Evolutionary conservation across 495 filamentous ascomycete genomes (phyloP).

Genomic region (Aspergillus haitiensis): DNA sequence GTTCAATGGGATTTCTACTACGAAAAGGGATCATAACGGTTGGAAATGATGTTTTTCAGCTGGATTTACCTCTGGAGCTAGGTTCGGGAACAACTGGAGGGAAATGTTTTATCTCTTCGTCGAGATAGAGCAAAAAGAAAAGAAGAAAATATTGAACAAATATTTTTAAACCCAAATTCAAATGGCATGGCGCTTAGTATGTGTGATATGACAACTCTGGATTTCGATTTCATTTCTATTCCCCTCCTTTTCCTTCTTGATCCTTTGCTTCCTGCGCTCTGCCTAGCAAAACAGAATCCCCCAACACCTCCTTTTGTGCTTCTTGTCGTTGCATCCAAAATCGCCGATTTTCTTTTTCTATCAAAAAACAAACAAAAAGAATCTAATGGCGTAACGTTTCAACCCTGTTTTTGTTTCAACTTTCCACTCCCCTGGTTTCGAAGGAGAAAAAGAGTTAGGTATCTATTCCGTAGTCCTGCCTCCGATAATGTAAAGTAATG

Average conservation of each 20-base stretch:
- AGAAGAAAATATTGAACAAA: conserved; percentile 23
- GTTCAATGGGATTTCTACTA: too few species aligned
- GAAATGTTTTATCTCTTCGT: conserved; percentile 12
- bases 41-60: too few species aligned
- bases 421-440: too few species aligned
- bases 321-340: not conserved
- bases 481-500: too few species aligned
- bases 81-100: conserved; percentile 9
- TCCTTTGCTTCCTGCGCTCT: conserved; percentile 13
- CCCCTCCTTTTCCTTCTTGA: conserved; percentile 24
- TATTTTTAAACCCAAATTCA: conserved; percentile 24
- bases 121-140: conserved; percentile 20
- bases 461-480: too few species aligned
- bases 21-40: too few species aligned
- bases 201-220: conserved; percentile 28
- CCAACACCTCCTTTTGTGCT: conserved; percentile 20
- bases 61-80: not conserved
- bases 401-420: too few species aligned
- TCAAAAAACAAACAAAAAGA: not conserved
- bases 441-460: too few species aligned
- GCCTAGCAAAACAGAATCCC: not conserved
- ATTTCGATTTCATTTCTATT: conserved; percentile 20
- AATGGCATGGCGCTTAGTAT: conserved; percentile 35
- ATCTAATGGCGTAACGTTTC: not conserved
- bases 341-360: conserved; percentile 11